Evolutionary conservation across 768 basidiomycete species (phyloP).

Genomic region (Pholiota microspora): DNA sequence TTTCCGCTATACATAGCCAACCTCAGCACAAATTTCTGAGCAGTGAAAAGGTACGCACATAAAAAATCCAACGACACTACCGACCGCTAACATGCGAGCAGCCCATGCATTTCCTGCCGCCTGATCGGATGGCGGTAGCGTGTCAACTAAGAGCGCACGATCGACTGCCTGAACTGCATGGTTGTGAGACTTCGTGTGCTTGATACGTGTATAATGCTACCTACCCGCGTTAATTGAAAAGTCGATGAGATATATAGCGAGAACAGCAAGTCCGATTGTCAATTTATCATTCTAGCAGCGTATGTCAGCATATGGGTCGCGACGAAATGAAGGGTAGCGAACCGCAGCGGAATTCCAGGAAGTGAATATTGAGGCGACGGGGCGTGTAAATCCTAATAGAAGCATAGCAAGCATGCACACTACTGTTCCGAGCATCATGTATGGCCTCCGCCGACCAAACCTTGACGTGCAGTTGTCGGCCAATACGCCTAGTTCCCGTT

Average conservation of each 20-base stretch:
- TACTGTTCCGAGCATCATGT: slow-evolving; percentile 70
- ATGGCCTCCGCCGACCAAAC: slow-evolving; percentile 84
- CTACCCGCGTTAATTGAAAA: slow-evolving; percentile 54
- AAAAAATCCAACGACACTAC: slow-evolving; percentile 85
- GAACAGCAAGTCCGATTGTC: slow-evolving; percentile 76
- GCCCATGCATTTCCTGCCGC: slow-evolving; percentile 94
- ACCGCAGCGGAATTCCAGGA: slow-evolving; percentile 29
- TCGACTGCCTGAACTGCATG: slow-evolving; percentile 80
- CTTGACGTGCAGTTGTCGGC: slow-evolving; percentile 83
- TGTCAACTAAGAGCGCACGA: slow-evolving; percentile 88
- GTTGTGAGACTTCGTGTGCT: background rate
- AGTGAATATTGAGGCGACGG: slow-evolving; percentile 55
- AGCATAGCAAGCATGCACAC: slow-evolving; percentile 73
- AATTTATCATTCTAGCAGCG: slow-evolving; percentile 53
- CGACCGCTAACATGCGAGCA: slow-evolving; percentile 86
- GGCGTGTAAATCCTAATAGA: slow-evolving; percentile 78
- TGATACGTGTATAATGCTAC: slow-evolving; percentile 1
- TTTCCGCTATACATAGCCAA: slow-evolving; percentile 58
- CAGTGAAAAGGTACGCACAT: slow-evolving; percentile 47
- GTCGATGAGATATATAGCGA: slow-evolving; percentile 50
- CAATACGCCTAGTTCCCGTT: slow-evolving; percentile 51
- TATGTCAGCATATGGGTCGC: background rate
- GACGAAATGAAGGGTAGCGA: slow-evolving; percentile 9
- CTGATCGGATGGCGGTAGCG: slow-evolving; percentile 69
- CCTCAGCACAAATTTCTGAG: background rate